Evolutionary conservation across 176 grass and related monocot species (phyloP).

Genomic region (Bonia amplexicaulis): DNA sequence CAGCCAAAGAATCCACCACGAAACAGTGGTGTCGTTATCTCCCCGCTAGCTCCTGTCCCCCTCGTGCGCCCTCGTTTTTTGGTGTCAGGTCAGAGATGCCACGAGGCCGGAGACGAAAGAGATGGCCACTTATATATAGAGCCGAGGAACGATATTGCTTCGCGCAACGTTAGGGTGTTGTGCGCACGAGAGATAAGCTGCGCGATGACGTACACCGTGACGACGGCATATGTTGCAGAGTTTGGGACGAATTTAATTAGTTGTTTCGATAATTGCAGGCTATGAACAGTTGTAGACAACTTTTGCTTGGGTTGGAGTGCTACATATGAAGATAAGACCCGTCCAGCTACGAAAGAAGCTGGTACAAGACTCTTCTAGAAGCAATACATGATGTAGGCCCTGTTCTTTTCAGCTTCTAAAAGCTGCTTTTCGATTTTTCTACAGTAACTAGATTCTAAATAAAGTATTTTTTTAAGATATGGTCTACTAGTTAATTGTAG

Average conservation of each 20-base stretch:
- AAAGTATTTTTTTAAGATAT: too few species aligned
- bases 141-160: neutral
- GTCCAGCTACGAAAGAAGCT: neutral
- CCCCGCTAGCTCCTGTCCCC: neutral
- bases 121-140: neutral
- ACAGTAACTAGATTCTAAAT: too few species aligned
- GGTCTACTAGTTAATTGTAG: too few species aligned
- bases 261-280: neutral
- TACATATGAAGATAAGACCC: neutral
- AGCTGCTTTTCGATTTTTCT: too few species aligned
- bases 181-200: neutral
- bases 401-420: too few species aligned
- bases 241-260: too few species aligned
- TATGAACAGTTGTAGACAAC: neutral
- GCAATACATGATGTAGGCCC: neutral
- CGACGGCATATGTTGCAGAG: neutral
- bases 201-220: constrained; percentile 12
- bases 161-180: neutral
- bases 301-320: neutral
- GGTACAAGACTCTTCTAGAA: constrained; percentile 5
- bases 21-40: neutral
- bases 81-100: neutral
- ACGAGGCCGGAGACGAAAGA: neutral
- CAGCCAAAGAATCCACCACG: too few species aligned
- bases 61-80: neutral